Percentiles rank a stretch among this genome's conserved stretches.
Conservation (phyloP, 2,329 filamentous ascomycete genomes). For the Alternaria novae-zelandiae region DNA sequence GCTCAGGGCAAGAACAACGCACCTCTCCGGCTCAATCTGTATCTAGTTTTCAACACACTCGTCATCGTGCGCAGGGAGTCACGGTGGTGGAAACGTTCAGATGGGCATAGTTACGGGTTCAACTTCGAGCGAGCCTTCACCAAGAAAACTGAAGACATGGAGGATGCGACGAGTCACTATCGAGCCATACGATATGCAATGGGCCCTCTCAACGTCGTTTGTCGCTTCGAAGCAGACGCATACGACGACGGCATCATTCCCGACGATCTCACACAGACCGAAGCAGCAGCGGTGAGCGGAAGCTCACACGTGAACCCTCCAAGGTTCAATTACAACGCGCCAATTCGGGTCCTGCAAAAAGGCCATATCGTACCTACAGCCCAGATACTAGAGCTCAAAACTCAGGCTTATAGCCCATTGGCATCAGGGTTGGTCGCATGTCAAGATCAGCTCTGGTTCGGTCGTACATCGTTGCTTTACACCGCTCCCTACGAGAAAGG, state of each 20-base stretch:
- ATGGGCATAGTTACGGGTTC: slow-evolving; percentile 24
- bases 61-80: slow-evolving; percentile 35
- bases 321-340: slow-evolving; percentile 20
- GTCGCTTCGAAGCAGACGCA: slow-evolving; percentile 39
- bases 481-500: slow-evolving; percentile 25
- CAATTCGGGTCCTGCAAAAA: slow-evolving; percentile 31
- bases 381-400: slow-evolving; percentile 38
- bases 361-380: slow-evolving; percentile 29
- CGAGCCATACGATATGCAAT: slow-evolving; percentile 37
- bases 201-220: slow-evolving; percentile 33
- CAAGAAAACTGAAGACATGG: slow-evolving; percentile 21
- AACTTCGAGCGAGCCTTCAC: slow-evolving; percentile 41
- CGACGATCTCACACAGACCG: slow-evolving; percentile 15
- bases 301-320: slow-evolving; percentile 12
- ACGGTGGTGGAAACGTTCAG: slow-evolving; percentile 27
- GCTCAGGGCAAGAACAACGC: slow-evolving; percentile 31
- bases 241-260: slow-evolving; percentile 25
- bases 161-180: slow-evolving; percentile 38
- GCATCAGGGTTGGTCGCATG: slow-evolving; percentile 14
- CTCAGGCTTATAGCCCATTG: slow-evolving; percentile 20
- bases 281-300: slow-evolving; percentile 18
- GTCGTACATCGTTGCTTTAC: slow-evolving; percentile 33
- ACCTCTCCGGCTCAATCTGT: slow-evolving; percentile 34
- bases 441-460: slow-evolving; percentile 42
- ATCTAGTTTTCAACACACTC: slow-evolving; percentile 31